A percentile compares a stretch with the other conserved stretches of the same genome.
These are phyloP conservation scores for Paraurostyla sp. DNA, from an alignment of 73 alveolate species.

Conservation along the genomic window DNA sequence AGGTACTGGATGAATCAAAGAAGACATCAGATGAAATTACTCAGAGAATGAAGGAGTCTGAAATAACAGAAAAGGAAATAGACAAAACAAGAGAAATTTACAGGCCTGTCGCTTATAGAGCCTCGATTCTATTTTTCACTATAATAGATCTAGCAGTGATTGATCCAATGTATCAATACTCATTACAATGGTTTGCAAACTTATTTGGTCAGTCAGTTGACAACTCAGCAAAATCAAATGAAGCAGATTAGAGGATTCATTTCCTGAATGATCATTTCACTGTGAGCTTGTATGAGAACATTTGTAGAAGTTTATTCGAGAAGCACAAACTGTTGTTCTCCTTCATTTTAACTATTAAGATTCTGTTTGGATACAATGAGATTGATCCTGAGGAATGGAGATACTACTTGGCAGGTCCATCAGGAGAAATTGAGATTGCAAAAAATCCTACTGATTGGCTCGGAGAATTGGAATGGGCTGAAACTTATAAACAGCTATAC, in stretches of 20 bases:
- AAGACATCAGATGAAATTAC: constrained; percentile 97
- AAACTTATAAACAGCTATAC: constrained; percentile 91
- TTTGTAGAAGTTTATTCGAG: constrained; percentile 99
- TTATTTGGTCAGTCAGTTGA: constrained; percentile 98
- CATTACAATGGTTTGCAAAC: constrained; percentile 99
- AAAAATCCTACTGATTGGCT: constrained; percentile 99
- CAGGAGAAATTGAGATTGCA: constrained; percentile 94
- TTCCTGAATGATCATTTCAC: constrained; percentile 97
- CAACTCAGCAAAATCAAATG: constrained; percentile 97
- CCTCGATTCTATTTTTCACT: constrained; percentile 98
- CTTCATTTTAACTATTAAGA: constrained; percentile 96
- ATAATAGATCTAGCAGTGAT: constrained; percentile 97
- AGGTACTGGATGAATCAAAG: constrained; percentile 95
- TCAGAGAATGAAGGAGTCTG: constrained; percentile 96
- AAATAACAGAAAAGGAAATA: constrained; percentile 96
- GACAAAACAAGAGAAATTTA: constrained; percentile 98
- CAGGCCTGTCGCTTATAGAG: constrained; percentile 99
- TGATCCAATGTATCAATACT: constrained; percentile 98
- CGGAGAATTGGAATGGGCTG: constrained; percentile 98
- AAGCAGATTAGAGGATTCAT: constrained; percentile 93
- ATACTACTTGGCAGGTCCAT: constrained; percentile 97
- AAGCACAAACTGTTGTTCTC: constrained; percentile 98
- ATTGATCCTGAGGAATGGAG: constrained; percentile 93
- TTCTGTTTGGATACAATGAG: constrained; percentile 85
- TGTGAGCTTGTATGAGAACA: constrained; percentile 96